Percentiles rank a stretch among this genome's conserved stretches.
phyloP scores from a whole-genome alignment of 2,329 filamentous ascomycete genomes.

The Aspergillus pseudoviridinutans region DNA sequence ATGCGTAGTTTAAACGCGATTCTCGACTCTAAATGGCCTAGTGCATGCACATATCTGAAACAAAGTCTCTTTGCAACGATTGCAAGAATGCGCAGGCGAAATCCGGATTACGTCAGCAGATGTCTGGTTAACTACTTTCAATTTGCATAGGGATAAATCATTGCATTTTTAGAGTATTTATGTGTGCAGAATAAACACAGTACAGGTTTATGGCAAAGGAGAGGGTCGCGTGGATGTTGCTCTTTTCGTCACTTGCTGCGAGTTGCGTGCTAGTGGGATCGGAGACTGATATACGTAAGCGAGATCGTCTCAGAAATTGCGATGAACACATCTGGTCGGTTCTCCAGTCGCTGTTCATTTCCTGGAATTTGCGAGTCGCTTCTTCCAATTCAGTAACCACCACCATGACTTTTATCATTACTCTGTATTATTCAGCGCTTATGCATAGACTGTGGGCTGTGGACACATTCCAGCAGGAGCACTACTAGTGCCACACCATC shows the following conservation, averaged over 20 bases:
- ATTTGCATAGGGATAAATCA: no score
- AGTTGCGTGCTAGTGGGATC: conserved; percentile 7
- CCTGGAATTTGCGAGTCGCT: no score
- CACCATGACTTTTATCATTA: no score
- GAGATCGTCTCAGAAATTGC: background rate
- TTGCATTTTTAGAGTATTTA: no score
- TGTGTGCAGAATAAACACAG: no score
- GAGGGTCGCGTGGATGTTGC: conserved; percentile 12
- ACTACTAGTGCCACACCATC: background rate
- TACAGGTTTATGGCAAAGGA: background rate
- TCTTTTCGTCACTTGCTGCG: conserved; percentile 11
- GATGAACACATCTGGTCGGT: background rate
- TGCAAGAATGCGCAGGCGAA: background rate
- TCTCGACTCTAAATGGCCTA: background rate
- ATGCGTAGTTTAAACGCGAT: background rate
- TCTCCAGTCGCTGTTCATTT: no score
- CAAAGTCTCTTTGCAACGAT: background rate
- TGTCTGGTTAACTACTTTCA: no score
- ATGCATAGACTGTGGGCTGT: no score
- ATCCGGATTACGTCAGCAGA: background rate
- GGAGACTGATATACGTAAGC: conserved; percentile 14
- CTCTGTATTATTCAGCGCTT: no score
- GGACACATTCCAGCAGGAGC: no score
- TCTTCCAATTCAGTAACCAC: no score
- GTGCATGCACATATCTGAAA: background rate